Percentiles rank a stretch among this genome's conserved stretches.
These are phyloP conservation scores for Coemansia aciculifera DNA, from an alignment of 192 early-diverging fungal genomes.

Conservation along the genomic window DNA sequence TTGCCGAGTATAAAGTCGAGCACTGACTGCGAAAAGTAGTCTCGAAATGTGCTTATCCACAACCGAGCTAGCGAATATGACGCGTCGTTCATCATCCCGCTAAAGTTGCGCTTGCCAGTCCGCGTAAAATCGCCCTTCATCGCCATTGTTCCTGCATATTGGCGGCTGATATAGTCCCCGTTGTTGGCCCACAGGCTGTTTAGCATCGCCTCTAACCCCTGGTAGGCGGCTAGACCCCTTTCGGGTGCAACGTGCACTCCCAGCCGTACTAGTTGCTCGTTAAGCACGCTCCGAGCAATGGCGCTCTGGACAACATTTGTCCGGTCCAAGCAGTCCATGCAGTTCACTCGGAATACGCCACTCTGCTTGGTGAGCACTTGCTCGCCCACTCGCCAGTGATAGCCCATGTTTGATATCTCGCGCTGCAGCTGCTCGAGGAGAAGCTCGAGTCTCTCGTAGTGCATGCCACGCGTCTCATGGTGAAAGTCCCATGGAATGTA, in stretches of 20 bases:
- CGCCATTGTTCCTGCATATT: conserved; percentile 78
- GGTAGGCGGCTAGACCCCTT: conserved; percentile 62
- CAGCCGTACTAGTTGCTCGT: conserved; percentile 66
- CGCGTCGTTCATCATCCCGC: conserved; percentile 73
- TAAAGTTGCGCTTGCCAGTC: conserved; percentile 72
- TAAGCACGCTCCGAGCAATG: conserved; percentile 63
- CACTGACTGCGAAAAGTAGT: conserved; percentile 66
- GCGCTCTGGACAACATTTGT: conserved; percentile 89
- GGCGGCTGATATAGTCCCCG: conserved; percentile 73
- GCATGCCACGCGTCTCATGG: conserved; percentile 86
- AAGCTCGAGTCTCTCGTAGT: conserved; percentile 81
- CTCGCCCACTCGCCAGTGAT: conserved; percentile 41
- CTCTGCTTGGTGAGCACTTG: conserved; percentile 38
- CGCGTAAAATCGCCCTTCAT: conserved; percentile 79
- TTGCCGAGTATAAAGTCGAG: conserved; percentile 48
- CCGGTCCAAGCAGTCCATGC: conserved; percentile 97
- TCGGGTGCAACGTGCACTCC: conserved; percentile 69
- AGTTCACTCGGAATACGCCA: conserved; percentile 78
- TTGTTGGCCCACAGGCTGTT: conserved; percentile 79
- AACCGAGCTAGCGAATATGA: conserved; percentile 74
- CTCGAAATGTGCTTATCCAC: conserved; percentile 74
- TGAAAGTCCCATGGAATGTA: conserved; percentile 97
- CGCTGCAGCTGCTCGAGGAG: conserved; percentile 67
- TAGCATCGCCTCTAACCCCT: conserved; percentile 65
- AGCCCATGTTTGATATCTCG: conserved; percentile 68